Conservation (phyloP, 768 basidiomycete genomes). For the Hypholoma fasciculare region DNA sequence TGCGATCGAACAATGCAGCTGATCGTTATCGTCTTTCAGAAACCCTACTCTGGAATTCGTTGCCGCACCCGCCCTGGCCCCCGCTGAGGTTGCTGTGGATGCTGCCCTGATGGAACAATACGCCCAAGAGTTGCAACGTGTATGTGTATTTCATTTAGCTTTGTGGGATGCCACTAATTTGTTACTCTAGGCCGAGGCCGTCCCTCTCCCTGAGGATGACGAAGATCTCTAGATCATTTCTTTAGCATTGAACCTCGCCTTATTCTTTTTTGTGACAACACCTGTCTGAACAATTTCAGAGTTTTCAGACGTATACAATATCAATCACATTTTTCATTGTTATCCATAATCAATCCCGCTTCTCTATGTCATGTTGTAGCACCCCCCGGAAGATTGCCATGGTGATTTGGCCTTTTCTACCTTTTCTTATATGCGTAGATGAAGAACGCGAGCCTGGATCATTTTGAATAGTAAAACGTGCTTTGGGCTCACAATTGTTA, state of each 20-base stretch:
- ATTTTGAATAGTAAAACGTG: conserved; percentile 1
- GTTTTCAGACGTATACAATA: conserved; percentile 26
- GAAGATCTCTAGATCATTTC: conserved; percentile 66
- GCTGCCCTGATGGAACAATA: conserved; percentile 76
- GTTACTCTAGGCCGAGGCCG: conserved; percentile 68
- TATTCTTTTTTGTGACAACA: conserved; percentile 18
- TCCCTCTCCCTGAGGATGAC: conserved; percentile 98
- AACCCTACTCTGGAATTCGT: conserved; percentile 92
- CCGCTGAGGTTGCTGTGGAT: conserved; percentile 91
- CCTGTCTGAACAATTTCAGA: conserved; percentile 24
- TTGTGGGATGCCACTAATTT: neutral
- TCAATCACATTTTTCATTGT: conserved; percentile 17
- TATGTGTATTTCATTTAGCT: conserved; percentile 27
- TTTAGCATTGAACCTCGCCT: conserved; percentile 10
- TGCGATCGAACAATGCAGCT: neutral
- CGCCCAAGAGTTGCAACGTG: conserved; percentile 70
- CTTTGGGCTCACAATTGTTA: too few relatives aligned
- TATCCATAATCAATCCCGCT: conserved; percentile 12
- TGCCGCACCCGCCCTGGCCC: conserved; percentile 92
- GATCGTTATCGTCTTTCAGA: conserved; percentile 36
- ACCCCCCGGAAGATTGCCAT: neutral
- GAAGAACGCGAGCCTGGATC: conserved; percentile 12
- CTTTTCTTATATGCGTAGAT: conserved; percentile 10
- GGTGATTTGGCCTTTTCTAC: conserved; percentile 3
- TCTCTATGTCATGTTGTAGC: conserved; percentile 15